Base-by-base conservation (phyloP, 495 filamentous ascomycete species). In the Penicillium diatomitis region DNA sequence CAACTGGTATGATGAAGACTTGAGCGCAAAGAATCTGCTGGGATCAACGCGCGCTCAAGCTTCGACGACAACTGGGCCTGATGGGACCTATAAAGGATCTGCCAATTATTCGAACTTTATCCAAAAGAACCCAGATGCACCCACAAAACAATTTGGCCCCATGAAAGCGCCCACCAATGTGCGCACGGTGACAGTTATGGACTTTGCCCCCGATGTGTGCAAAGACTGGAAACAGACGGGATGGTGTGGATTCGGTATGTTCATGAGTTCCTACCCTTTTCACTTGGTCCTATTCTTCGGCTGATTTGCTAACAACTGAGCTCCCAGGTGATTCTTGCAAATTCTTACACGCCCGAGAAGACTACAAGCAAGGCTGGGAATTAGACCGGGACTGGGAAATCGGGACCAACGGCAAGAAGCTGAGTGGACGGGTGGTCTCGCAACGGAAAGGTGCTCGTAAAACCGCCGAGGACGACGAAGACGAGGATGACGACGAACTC, bases 221-320 rank as follows among this genome's bases (percentile, higher is more conserved):
- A 97, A 96, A 65, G 92, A 97, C 64, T 95, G 88, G 64, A 94
- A 94, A 53, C 78, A 87, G 54, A 95, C 88, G 0, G 90, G 90
- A 3, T 70, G 52, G 44, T 46, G 44, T 36, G 50, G 37, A 38
- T 45, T 52, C n/a, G 32, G 44, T 33, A 33, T 30, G 38, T 46
- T 64, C 90, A 85, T 60, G 88, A 86, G 1, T 91, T 20, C 11
- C 2, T 20, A 5, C 4, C n/a, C 6, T 3, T 6, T 12, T 12
- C n/a, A 2, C 2, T 27, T 40, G 38, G 8, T 27, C 38, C 32
- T 12, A 20, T 20, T 20, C 20, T 20, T 20, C 20, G 20, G 20
- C 20, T 20, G 20, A 20, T 1, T 20, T 20, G 20, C 20, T 20
- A 20, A 20, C 20, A 20, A 20, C 20, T 20, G 20, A 20, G 20